Conservation (phyloP, 139 green algal species). For the Chlorella vulgaris region DNA sequence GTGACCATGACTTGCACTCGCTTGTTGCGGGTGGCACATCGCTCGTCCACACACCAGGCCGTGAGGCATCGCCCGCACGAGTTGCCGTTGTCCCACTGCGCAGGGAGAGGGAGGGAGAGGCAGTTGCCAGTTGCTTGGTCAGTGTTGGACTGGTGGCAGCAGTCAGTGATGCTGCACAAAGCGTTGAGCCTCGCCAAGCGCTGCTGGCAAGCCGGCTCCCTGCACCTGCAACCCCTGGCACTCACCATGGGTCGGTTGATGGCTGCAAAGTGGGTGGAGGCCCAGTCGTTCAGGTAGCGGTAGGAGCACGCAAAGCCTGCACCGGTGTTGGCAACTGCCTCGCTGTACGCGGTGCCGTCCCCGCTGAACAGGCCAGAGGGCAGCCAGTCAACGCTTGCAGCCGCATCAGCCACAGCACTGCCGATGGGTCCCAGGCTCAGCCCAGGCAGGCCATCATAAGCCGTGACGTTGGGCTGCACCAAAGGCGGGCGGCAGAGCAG, state of each 20-base stretch:
- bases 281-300: constrained; percentile 35
- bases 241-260: constrained; percentile 36
- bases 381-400: not conserved
- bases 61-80: constrained; percentile 19
- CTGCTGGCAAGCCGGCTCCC: too few relatives aligned
- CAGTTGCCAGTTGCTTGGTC: not conserved
- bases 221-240: not conserved
- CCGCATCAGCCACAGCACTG: not conserved
- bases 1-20: constrained; percentile 4
- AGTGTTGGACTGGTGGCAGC: not conserved
- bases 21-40: constrained; percentile 6
- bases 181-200: not conserved
- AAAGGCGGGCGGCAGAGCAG: not conserved
- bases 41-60: constrained; percentile 26
- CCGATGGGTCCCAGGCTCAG: not conserved
- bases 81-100: constrained; percentile 22
- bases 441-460: not conserved
- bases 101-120: too few relatives aligned
- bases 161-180: not conserved
- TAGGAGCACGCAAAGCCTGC: constrained; percentile 26
- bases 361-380: not conserved
- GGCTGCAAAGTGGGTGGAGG: constrained; percentile 28
- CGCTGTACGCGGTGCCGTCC: constrained; percentile 29
- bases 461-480: not conserved
- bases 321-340: constrained; percentile 17